These are phyloP conservation scores for Neonectria punicea DNA, from an alignment of 2,329 filamentous ascomycete species.

Conservation along the genomic window DNA sequence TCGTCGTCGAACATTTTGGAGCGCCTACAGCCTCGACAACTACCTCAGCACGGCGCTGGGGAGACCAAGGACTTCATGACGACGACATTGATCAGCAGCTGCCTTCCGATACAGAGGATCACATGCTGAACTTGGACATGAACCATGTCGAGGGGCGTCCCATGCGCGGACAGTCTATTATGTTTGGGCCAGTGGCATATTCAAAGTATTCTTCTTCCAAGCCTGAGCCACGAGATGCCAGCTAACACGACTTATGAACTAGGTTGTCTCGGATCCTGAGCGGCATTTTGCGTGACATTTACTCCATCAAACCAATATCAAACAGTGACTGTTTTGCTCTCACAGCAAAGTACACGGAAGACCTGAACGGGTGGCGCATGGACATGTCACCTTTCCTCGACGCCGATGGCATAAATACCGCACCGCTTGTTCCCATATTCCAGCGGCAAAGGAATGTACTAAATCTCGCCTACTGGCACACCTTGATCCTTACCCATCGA, in stretches of 20 bases:
- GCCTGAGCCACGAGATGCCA: too few species aligned
- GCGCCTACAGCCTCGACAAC: slow-evolving; percentile 38
- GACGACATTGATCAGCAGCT: slow-evolving; percentile 40
- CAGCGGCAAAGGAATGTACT: slow-evolving; percentile 54
- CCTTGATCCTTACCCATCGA: slow-evolving; percentile 52
- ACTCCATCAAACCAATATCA: slow-evolving; percentile 49
- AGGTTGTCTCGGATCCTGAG: too few species aligned
- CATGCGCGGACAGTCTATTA: too few species aligned
- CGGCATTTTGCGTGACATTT: slow-evolving; percentile 50
- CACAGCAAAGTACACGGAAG: too few species aligned
- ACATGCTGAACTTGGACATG: slow-evolving; percentile 29
- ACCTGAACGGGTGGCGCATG: slow-evolving; percentile 47
- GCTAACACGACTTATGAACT: too few species aligned
- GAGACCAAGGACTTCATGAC: slow-evolving; percentile 34
- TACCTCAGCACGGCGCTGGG: slow-evolving; percentile 38
- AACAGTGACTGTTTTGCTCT: slow-evolving; percentile 41
- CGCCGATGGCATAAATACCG: slow-evolving; percentile 41
- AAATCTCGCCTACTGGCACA: slow-evolving; percentile 55
- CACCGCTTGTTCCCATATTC: slow-evolving; percentile 51
- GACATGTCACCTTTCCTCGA: slow-evolving; percentile 52
- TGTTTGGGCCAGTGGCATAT: slow-evolving; percentile 49
- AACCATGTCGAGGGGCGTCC: too few species aligned
- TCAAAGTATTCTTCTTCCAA: too few species aligned
- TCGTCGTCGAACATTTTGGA: slow-evolving; percentile 39
- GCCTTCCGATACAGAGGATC: slow-evolving; percentile 34